Evolutionary conservation across 1,284 basidiomycete species (phyloP), one percentile per base, ranked within the genome.

Genomic region (Papiliotrema flavescens): DNA sequence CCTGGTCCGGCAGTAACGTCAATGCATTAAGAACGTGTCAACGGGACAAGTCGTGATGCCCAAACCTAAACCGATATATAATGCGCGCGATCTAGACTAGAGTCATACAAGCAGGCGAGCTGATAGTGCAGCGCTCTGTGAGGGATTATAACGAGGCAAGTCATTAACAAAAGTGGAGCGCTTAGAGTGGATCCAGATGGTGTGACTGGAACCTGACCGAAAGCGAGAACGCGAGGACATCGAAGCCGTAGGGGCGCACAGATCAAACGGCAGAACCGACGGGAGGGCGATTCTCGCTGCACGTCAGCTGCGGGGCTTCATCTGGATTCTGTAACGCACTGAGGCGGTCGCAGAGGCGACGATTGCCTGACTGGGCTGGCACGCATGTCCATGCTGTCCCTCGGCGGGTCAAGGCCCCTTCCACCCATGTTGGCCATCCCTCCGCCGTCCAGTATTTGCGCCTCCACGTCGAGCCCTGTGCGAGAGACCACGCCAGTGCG

Each of bases 401-500:
- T 32, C 28, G 28, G 23, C 37, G 19, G 42, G 14, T 36, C 42
- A 41, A 17, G 22, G 9, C 64, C 71, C 47, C 70, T 51, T 2
- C 63, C 64, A 1, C 66, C 63, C 36, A 73, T 43, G 28, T 70
- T 68, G 5, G 69, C 73, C 57, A 76, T 64, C 1, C 76, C 76
- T 2, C 76, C 76, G 14, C 76, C 76, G 51, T 78, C 71, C 42
- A 74, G 63, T 13, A 78, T 76, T 45, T 74, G 71, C 8, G 59
- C 70, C 59, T 78, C 76, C 22, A 78, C 73, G 52, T 75, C 71
- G 40, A 73, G 36, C 2, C 75, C 76, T 15, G 73, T 70, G n/a
- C 64, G 62, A 39, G 67, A 70, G 44, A 70, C 55, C 14, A 72
- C 54, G 22, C 68, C 70, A 9, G 67, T 71, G 41, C 61, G 60